Evolutionary conservation across 1,139 yeast genomes (phyloP), one percentile per base, ranked within the genome.

Genomic region (Pichia sp.): DNA sequence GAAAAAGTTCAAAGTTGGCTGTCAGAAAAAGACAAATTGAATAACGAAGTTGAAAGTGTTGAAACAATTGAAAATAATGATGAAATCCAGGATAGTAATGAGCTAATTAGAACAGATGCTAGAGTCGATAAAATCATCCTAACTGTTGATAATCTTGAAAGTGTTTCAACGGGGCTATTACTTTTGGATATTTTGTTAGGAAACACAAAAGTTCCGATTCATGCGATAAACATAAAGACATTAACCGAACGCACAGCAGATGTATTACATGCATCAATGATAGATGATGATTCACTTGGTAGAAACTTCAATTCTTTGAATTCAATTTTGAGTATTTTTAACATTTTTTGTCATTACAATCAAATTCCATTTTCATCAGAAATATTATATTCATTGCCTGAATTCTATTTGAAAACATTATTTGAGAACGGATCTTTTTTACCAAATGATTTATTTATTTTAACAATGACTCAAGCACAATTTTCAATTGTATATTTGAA

Each of bases 211-310:
- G 51, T 69, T 9, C 71, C 74, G 1, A 68, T 80, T 40, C 75
- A 72, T 55, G 85, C 82, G 1, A 65, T 81, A 8, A 80, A 80
- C 56, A 64, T 81, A 49, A 71, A 81, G 49, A 77, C 79, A 38
- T 68, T 82, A 48, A 76, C 83, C 2, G 82, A 83, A 42, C 70
- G 89, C 62, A 82, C 87, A 0, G 79, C 86, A 0, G 85, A 82
- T 62, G 65, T 82, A 45, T 70, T 82, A 47, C 86, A 80, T 56
- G 86, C 85, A 1, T 80, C 86, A 7, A 62, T 62, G 66, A 43
- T 60, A 35, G 49, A 53, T 18, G 59, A 56, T 7, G 35, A 30
- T n/a, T 45, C 47, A 13, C 40, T 45, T 11, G 52, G 48, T 55
- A 54, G 39, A 47, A 53, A 44, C 29, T 51, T 48, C 37, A 52